These are phyloP conservation scores for Powellomyces hirtus DNA, from an alignment of 192 early-diverging fungal species.

Conservation along the genomic window DNA sequence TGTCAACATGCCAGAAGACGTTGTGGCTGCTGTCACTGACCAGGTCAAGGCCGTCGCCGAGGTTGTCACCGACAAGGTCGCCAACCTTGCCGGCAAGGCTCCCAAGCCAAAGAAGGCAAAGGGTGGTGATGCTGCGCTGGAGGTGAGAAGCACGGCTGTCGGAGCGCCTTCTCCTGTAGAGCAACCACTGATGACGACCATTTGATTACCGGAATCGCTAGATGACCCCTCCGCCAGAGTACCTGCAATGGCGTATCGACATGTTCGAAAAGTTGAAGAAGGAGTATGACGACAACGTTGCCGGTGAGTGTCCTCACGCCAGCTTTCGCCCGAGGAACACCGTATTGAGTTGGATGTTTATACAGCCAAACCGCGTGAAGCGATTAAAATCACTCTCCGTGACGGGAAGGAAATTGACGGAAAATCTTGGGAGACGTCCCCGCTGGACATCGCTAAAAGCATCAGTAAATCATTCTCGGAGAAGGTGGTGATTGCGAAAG, in stretches of 20 bases:
- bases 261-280: slow-evolving; percentile 77
- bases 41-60: background rate
- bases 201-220: too few species aligned
- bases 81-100: slow-evolving; percentile 1
- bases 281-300: slow-evolving; percentile 60
- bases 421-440: slow-evolving; percentile 91
- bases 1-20: background rate
- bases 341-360: too few species aligned
- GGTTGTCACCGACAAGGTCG: slow-evolving; percentile 7
- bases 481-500: slow-evolving; percentile 91
- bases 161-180: too few species aligned
- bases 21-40: background rate
- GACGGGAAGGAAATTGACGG: slow-evolving; percentile 81
- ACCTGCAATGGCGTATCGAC: slow-evolving; percentile 73
- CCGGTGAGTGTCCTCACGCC: slow-evolving; percentile 47
- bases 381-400: slow-evolving; percentile 77
- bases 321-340: too few species aligned
- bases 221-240: slow-evolving; percentile 68
- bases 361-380: slow-evolving; percentile 40
- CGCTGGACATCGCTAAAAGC: slow-evolving; percentile 82
- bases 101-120: slow-evolving; percentile 13
- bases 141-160: too few species aligned
- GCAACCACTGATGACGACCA: too few species aligned
- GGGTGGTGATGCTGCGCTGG: background rate
- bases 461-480: slow-evolving; percentile 91